phyloP scores from a whole-genome alignment of 2,329 filamentous ascomycete genomes.

The Fonsecaea monophora region DNA sequence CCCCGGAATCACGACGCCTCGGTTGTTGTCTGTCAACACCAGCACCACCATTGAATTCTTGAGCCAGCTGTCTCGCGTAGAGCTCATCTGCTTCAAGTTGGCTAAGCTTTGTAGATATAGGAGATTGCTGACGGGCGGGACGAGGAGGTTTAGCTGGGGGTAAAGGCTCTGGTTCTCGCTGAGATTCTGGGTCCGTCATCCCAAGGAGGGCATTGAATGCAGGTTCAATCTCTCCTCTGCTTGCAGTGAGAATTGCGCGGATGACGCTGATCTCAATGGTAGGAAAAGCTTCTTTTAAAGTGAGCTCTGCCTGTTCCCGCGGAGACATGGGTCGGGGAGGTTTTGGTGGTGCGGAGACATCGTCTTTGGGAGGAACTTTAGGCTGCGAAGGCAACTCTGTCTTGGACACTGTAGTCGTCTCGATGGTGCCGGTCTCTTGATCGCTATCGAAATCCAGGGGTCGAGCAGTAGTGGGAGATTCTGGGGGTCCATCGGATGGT shows the following conservation, averaged over 20 bases:
- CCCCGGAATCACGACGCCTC: conserved; percentile 34
- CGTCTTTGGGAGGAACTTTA: conserved; percentile 40
- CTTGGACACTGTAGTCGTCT: conserved; percentile 39
- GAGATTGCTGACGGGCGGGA: conserved; percentile 58
- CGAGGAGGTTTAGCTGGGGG: conserved; percentile 84
- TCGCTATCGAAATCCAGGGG: conserved; percentile 66
- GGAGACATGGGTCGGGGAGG: conserved; percentile 83
- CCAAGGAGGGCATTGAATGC: conserved; percentile 94
- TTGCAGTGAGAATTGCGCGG: conserved; percentile 86
- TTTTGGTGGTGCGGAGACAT: conserved; percentile 69
- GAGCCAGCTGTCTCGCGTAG: conserved; percentile 89
- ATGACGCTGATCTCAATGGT: conserved; percentile 79
- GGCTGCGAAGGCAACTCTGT: conserved; percentile 40
- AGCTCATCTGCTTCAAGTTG: conserved; percentile 90
- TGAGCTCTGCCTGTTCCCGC: conserved; percentile 82
- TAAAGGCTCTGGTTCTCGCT: conserved; percentile 61
- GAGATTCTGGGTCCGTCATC: conserved; percentile 78
- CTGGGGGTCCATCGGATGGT: conserved; percentile 46
- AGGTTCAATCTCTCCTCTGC: conserved; percentile 84
- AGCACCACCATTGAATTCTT: conserved; percentile 72
- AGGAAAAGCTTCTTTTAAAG: conserved; percentile 92
- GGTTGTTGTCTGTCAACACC: conserved; percentile 42
- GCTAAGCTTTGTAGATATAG: conserved; percentile 66
- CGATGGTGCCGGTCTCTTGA: conserved; percentile 51
- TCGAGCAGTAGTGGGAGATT: conserved; percentile 63